Percentiles rank a stretch among this genome's conserved stretches.
phyloP scores from a whole-genome alignment of 352 stramenopile genomes.

The Phytopythium helicoides region DNA sequence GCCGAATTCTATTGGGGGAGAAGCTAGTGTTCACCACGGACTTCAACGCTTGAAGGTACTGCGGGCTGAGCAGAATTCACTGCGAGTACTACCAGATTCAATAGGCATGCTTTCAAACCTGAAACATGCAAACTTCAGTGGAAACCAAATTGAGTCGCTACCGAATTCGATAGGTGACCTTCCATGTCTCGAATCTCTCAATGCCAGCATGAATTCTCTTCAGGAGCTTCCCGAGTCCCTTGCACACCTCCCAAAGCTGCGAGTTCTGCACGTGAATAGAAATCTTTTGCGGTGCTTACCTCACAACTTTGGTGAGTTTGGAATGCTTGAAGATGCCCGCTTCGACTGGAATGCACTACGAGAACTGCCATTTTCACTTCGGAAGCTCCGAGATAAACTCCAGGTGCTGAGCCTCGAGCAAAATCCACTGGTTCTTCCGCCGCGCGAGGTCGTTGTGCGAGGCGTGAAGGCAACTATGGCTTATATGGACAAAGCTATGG shows the following conservation, averaged over 20 bases:
- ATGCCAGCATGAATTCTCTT: constrained; percentile 56
- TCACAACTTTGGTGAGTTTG: constrained; percentile 46
- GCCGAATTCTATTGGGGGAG: constrained; percentile 35
- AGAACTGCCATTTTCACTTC: constrained; percentile 67
- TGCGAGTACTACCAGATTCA: constrained; percentile 37
- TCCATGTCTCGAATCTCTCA: constrained; percentile 33
- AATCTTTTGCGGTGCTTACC: constrained; percentile 45
- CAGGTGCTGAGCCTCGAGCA: constrained; percentile 51
- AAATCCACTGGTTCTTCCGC: constrained; percentile 53
- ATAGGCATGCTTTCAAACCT: constrained; percentile 30
- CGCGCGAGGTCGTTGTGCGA: constrained; percentile 41
- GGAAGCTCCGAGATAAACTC: constrained; percentile 23
- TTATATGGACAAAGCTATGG: constrained; percentile 55
- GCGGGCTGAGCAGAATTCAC: constrained; percentile 50
- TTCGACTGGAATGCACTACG: constrained; percentile 66
- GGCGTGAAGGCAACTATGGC: constrained; percentile 43
- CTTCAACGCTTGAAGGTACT: constrained; percentile 35
- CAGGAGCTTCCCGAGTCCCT: constrained; percentile 39
- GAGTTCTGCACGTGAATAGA: constrained; percentile 38
- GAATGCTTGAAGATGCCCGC: constrained; percentile 39
- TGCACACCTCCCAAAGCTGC: constrained; percentile 27
- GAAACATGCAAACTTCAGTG: constrained; percentile 40
- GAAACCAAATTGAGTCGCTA: constrained; percentile 34
- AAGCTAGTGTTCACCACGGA: not conserved
- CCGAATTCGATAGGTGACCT: constrained; percentile 42